phyloP scores from a whole-genome alignment of 2,329 filamentous ascomycete species.

The Colletotrichum sp. region DNA sequence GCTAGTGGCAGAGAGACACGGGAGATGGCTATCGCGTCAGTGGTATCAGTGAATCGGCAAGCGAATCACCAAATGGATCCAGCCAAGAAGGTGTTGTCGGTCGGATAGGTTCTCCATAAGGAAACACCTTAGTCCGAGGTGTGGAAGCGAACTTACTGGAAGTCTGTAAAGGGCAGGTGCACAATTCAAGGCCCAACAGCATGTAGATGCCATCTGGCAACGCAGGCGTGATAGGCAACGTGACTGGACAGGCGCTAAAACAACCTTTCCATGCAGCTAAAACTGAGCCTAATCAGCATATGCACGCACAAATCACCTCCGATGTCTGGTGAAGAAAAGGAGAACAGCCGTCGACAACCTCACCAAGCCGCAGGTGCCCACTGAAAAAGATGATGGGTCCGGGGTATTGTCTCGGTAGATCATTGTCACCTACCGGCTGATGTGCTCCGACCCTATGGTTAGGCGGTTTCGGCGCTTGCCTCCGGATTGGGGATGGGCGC shows the following conservation, averaged over 20 bases:
- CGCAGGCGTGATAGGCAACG: neutral
- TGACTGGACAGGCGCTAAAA: neutral
- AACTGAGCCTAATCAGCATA: neutral
- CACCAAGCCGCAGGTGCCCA: neutral
- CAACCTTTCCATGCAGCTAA: neutral
- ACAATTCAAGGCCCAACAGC: neutral
- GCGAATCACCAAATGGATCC: neutral
- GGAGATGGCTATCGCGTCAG: neutral
- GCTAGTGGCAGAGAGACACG: neutral
- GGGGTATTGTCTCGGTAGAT: conserved; percentile 12
- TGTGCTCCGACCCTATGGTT: conserved; percentile 4
- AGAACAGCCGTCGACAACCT: neutral
- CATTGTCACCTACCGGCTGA: neutral
- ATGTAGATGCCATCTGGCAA: neutral
- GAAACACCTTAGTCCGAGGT: neutral
- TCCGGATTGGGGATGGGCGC: neutral
- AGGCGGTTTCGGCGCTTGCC: neutral
- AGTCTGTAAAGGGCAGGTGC: conserved; percentile 4
- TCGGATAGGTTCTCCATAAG: neutral
- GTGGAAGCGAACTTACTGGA: neutral
- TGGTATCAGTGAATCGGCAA: neutral
- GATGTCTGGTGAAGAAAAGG: neutral
- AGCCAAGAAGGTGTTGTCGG: neutral
- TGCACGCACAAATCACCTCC: neutral
- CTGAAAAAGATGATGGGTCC: neutral